Conservation (phyloP, 1,284 basidiomycete species). For the Amylostereum areolatum region DNA sequence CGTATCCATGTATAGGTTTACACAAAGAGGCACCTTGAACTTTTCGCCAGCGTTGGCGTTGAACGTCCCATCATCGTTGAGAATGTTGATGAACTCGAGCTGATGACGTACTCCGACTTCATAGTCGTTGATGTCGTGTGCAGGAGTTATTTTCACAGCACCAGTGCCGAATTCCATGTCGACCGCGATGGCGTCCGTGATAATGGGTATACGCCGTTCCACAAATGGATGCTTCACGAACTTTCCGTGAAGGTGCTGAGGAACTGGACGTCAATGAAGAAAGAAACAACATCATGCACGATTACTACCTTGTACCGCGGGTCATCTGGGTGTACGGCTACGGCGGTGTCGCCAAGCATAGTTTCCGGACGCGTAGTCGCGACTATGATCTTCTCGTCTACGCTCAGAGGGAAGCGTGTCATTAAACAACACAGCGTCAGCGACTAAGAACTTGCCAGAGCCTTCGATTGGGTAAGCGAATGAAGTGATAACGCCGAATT, state of each 20-base stretch:
- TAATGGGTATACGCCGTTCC: conserved; percentile 82
- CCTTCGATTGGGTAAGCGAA: conserved; percentile 92
- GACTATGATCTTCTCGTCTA: conserved; percentile 89
- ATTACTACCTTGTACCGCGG: conserved; percentile 65
- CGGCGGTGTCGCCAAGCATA: conserved; percentile 96
- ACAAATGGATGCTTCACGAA: conserved; percentile 90
- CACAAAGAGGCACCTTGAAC: conserved; percentile 50
- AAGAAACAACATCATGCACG: not conserved
- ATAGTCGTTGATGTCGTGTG: conserved; percentile 97
- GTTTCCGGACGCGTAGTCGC: conserved; percentile 99
- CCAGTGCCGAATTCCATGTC: conserved; percentile 98
- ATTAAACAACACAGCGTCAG: not conserved
- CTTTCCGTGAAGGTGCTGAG: conserved; percentile 86
- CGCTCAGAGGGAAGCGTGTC: not conserved
- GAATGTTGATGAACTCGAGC: conserved; percentile 90
- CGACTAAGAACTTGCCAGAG: conserved; percentile 45
- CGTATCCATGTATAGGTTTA: not conserved
- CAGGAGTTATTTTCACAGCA: conserved; percentile 99
- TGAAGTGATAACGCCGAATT: conserved; percentile 95
- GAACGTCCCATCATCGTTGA: conserved; percentile 97
- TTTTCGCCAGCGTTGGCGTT: conserved; percentile 84
- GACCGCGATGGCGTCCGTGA: conserved; percentile 75
- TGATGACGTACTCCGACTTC: conserved; percentile 89
- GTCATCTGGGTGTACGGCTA: conserved; percentile 96
- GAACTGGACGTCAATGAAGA: not conserved